Percentiles rank a stretch among this genome's conserved stretches.
Conservation (phyloP, 495 filamentous ascomycete genomes). For the Aspergillus saccharolyticus region DNA sequence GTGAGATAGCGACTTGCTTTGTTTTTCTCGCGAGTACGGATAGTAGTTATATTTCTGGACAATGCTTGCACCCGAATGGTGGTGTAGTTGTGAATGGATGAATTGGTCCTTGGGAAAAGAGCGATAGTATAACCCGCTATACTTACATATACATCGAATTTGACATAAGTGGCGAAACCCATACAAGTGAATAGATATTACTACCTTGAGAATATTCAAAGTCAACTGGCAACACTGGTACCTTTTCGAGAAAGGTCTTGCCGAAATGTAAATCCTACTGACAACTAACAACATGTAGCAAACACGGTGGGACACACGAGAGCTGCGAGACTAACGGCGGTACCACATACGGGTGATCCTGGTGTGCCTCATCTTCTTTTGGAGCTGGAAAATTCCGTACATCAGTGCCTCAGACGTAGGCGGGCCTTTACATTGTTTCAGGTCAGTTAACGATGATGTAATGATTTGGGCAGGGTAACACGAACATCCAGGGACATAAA, state of each 20-base stretch:
- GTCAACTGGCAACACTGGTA: too few species aligned
- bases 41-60: conserved; percentile 62
- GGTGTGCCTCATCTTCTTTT: conserved; percentile 90
- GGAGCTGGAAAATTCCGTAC: conserved; percentile 90
- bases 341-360: conserved; percentile 52
- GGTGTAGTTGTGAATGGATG: conserved; percentile 59
- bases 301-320: background rate
- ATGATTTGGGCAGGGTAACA: conserved; percentile 4
- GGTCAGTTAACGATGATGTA: conserved; percentile 19
- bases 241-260: conserved; percentile 11
- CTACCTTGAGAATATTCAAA: too few species aligned
- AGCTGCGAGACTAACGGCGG: conserved; percentile 29
- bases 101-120: background rate
- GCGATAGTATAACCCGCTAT: too few species aligned
- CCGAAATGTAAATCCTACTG: background rate
- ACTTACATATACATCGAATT: background rate
- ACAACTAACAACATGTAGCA: background rate
- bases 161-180: too few species aligned
- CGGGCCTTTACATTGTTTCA: conserved; percentile 42
- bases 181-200: too few species aligned
- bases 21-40: conserved; percentile 79
- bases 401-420: conserved; percentile 89
- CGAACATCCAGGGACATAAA: conserved; percentile 90
- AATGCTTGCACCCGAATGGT: conserved; percentile 63
- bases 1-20: conserved; percentile 76